These are phyloP conservation scores for Phytophthora pini DNA, from an alignment of 352 stramenopile species.

Conservation along the genomic window DNA sequence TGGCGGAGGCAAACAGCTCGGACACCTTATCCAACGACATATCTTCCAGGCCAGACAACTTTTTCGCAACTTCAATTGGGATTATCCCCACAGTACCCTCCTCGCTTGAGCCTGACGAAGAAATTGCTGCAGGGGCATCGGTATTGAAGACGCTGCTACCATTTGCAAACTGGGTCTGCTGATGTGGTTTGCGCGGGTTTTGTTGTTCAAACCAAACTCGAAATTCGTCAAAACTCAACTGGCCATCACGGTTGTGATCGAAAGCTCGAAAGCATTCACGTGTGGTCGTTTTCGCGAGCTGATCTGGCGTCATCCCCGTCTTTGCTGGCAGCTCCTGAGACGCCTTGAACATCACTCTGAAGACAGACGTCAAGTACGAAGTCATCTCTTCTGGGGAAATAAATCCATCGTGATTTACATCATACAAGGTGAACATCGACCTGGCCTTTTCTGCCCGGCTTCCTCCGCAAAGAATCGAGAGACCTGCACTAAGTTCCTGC, in stretches of 20 bases:
- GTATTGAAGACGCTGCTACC: slow-evolving; percentile 10
- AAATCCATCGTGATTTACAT: slow-evolving; percentile 82
- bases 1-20: slow-evolving; percentile 58
- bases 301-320: slow-evolving; percentile 58
- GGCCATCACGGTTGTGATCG: slow-evolving; percentile 77
- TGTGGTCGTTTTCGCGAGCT: slow-evolving; percentile 83
- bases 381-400: slow-evolving; percentile 86
- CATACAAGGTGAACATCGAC: slow-evolving; percentile 86
- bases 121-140: slow-evolving; percentile 18
- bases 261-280: slow-evolving; percentile 77
- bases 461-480: slow-evolving; percentile 90
- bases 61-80: slow-evolving; percentile 73
- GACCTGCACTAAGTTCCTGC: slow-evolving; percentile 81
- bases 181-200: slow-evolving; percentile 33
- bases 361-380: slow-evolving; percentile 84
- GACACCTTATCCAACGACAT: slow-evolving; percentile 71
- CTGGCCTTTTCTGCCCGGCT: slow-evolving; percentile 71
- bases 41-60: slow-evolving; percentile 68
- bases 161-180: slow-evolving; percentile 19
- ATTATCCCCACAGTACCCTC: slow-evolving; percentile 37
- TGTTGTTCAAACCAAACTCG: slow-evolving; percentile 75
- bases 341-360: slow-evolving; percentile 89
- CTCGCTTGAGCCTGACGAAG: slow-evolving; percentile 28
- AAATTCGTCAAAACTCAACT: slow-evolving; percentile 87
- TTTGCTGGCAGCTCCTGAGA: slow-evolving; percentile 64